These are phyloP conservation scores for Cymodocea nodosa DNA, from an alignment of 116 monocot species.

Conservation along the genomic window DNA sequence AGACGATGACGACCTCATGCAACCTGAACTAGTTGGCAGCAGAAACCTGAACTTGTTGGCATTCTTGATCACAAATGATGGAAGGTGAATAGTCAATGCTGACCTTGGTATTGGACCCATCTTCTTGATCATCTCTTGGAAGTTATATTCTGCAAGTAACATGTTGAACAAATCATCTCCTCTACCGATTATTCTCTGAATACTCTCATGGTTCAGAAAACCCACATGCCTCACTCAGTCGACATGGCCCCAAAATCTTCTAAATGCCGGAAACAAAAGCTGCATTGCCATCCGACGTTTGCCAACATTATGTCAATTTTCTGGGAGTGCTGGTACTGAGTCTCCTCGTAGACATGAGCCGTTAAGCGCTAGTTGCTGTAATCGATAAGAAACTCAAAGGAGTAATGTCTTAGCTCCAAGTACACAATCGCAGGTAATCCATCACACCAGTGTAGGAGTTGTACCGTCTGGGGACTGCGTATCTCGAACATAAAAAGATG, in stretches of 20 bases:
- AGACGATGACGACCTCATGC: conserved; percentile 34
- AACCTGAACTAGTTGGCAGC: conserved; percentile 81
- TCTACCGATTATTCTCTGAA: conserved; percentile 73
- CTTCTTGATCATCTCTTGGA: conserved; percentile 63
- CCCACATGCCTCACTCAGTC: conserved; percentile 40
- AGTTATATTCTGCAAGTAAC: conserved; percentile 81
- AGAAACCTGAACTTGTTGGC: conserved; percentile 62
- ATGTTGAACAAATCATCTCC: conserved; percentile 83
- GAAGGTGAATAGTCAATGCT: conserved; percentile 69
- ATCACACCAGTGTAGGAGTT: conserved; percentile 72
- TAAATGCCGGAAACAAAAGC: conserved; percentile 73
- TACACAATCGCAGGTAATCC: conserved; percentile 73
- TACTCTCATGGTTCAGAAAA: conserved; percentile 43
- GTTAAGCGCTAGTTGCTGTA: conserved; percentile 73
- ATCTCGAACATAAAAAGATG: too few relatives aligned
- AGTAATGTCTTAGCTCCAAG: conserved; percentile 68
- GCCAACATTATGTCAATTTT: conserved; percentile 54
- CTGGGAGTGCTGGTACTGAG: conserved; percentile 60
- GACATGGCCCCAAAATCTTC: conserved; percentile 71
- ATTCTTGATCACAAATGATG: conserved; percentile 64
- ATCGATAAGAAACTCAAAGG: conserved; percentile 83
- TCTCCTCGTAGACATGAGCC: conserved; percentile 33
- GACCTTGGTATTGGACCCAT: conserved; percentile 73
- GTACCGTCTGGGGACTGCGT: conserved; percentile 58
- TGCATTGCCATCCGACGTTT: conserved; percentile 95